Evolutionary conservation across 352 stramenopile genomes (phyloP), one percentile per base, ranked within the genome.

Genomic region (Phytopythium boreale): DNA sequence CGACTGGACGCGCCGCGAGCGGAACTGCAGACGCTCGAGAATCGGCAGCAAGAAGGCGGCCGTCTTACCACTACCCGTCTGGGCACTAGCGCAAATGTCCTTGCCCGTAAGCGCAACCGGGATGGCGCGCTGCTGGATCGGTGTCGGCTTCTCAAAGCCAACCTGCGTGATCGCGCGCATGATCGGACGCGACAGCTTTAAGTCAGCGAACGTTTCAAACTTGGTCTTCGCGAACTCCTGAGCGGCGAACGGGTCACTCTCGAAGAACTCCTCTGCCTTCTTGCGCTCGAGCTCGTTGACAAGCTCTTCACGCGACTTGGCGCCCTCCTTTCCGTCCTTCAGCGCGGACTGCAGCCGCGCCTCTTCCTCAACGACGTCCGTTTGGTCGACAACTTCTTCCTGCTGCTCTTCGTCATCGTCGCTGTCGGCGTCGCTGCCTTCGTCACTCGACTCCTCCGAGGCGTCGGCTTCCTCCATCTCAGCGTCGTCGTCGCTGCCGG

Each of bases 51-150:
- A 68, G 76, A 99, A 99, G 9, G 97, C 97, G 7, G 97, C 97
- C 14, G 97, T 99, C 75, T 99, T 99, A 72, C 98, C 98, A 80
- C 81, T 97, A 66, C 98, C 98, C 7, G 97, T 99, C 65, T 98
- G 90, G 2, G 97, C 97, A 59, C 90, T 98, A 17, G 97, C 98
- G 71, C 96, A 99, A 67, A 99, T 97, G 81, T 99, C 98, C 59
- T 98, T 95, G 41, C 97, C 96, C 22, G 87, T 92, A 15, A 99
- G 70, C 6, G 92, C 95, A 29, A 99, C 78, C 1, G 97, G 97
- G 46, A 99, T 97, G 43, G 95, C 92, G 26, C 87, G 89, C 56
- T 96, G 89, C 77, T 97, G 91, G 75, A 97, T 96, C 17, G 96
- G 89, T 56, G 98, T 99, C 15, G 97, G 98, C 52, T 93, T 97